Evolutionary conservation across 345 rosid species (phyloP).

Genomic region (Heritiera fomes): DNA sequence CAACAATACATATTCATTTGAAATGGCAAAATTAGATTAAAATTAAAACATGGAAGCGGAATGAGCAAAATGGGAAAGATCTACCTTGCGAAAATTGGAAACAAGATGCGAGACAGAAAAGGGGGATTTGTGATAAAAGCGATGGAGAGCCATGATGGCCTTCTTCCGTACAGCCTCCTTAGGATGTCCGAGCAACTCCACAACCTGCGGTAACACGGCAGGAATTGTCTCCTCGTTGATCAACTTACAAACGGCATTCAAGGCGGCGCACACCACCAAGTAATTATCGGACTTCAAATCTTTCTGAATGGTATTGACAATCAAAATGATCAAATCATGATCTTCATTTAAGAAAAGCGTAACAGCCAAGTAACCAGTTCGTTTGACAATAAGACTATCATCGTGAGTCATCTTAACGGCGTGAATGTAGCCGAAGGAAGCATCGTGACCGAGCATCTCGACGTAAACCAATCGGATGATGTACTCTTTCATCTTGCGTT

Average conservation of each 20-base stretch:
- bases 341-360: slow-evolving; percentile 91
- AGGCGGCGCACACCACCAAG: slow-evolving; percentile 81
- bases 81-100: slow-evolving; percentile 86
- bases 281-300: slow-evolving; percentile 92
- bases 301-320: slow-evolving; percentile 95
- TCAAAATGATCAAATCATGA: slow-evolving; percentile 89
- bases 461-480: slow-evolving; percentile 82
- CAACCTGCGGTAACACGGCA: slow-evolving; percentile 90
- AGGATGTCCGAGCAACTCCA: slow-evolving; percentile 70
- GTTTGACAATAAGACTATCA: slow-evolving; percentile 70
- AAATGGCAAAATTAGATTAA: neutral
- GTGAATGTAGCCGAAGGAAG: slow-evolving; percentile 96
- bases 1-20: neutral
- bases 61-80: neutral
- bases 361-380: slow-evolving; percentile 95
- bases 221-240: slow-evolving; percentile 99
- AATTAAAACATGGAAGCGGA: neutral
- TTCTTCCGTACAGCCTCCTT: slow-evolving; percentile 97
- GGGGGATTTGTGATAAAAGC: slow-evolving; percentile 87
- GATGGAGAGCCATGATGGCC: slow-evolving; percentile 97
- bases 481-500: slow-evolving; percentile 94
- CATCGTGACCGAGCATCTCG: slow-evolving; percentile 99
- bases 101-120: slow-evolving; percentile 83
- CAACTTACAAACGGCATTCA: slow-evolving; percentile 85
- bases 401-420: slow-evolving; percentile 99